Evolutionary conservation across 2,329 filamentous ascomycete genomes (phyloP).

Genomic region (Colletotrichum orbiculare): DNA sequence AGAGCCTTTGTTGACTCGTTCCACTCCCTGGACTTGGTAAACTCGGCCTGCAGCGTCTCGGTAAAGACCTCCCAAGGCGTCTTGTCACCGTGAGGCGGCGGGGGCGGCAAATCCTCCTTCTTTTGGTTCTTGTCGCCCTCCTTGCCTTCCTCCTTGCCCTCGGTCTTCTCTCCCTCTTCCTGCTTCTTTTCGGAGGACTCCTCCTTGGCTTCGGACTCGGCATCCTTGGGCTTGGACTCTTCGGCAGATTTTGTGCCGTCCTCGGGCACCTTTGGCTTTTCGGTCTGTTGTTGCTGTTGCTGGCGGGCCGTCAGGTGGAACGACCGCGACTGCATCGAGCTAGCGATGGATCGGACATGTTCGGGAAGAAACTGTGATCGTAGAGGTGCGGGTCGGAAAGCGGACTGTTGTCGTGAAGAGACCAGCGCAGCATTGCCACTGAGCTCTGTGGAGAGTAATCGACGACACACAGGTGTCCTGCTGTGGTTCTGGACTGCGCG

Average conservation of each 20-base stretch:
- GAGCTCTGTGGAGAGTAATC: conserved; percentile 52
- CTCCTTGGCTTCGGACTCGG: conserved; percentile 43
- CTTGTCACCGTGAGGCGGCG: conserved; percentile 97
- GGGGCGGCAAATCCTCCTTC: conserved; percentile 79
- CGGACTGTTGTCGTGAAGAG: conserved; percentile 42
- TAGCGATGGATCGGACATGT: conserved; percentile 51
- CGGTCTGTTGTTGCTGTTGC: conserved; percentile 45
- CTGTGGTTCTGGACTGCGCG: conserved; percentile 50
- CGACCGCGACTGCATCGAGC: conserved; percentile 47
- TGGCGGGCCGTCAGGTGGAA: conserved; percentile 50
- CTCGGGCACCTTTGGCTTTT: conserved; percentile 39
- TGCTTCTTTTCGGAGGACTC: conserved; percentile 47
- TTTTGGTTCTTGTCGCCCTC: conserved; percentile 65
- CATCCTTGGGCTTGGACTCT: conserved; percentile 50
- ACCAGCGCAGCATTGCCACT: conserved; percentile 41
- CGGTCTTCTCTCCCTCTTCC: conserved; percentile 57
- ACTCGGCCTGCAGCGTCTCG: conserved; percentile 93
- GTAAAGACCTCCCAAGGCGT: conserved; percentile 99
- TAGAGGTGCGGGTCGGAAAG: conserved; percentile 50
- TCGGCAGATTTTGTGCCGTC: conserved; percentile 51
- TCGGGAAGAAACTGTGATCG: conserved; percentile 59
- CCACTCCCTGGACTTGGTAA: conserved; percentile 98
- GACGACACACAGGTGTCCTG: conserved; percentile 60
- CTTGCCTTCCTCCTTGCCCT: conserved; percentile 54
- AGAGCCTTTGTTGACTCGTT: conserved; percentile 98